Evolutionary conservation across 1,284 basidiomycete species (phyloP).

Genomic region (Leccinum ponderosum): DNA sequence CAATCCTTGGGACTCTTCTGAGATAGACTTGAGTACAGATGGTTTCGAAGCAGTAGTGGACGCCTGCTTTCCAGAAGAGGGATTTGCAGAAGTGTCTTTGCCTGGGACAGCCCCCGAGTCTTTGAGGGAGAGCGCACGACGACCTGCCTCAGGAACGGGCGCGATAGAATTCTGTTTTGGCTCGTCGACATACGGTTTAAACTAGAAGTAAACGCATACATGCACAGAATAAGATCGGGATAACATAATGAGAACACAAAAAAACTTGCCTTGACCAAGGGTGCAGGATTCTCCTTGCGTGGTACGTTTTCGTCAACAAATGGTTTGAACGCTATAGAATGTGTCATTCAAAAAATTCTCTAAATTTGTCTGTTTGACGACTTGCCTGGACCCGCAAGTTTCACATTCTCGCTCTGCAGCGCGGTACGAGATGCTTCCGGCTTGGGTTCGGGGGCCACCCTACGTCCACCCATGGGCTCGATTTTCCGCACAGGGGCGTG

Average conservation of each 20-base stretch:
- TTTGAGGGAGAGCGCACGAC: slow-evolving; percentile 41
- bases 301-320: slow-evolving; percentile 61
- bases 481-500: slow-evolving; percentile 68
- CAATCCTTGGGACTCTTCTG: slow-evolving; percentile 34
- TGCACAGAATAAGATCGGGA: not conserved
- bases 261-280: slow-evolving; percentile 47
- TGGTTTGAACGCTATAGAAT: slow-evolving; percentile 48
- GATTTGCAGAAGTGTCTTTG: slow-evolving; percentile 30
- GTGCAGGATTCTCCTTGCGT: slow-evolving; percentile 47
- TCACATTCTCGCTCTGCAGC: slow-evolving; percentile 38
- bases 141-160: slow-evolving; percentile 33
- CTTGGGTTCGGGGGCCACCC: slow-evolving; percentile 14
- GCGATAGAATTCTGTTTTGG: slow-evolving; percentile 23
- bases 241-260: not conserved
- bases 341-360: not conserved
- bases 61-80: slow-evolving; percentile 17
- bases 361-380: slow-evolving; percentile 14
- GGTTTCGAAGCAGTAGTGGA: slow-evolving; percentile 20
- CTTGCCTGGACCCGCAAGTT: slow-evolving; percentile 43
- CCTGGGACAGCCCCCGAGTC: slow-evolving; percentile 22
- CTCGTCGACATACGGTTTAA: slow-evolving; percentile 51
- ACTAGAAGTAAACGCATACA: slow-evolving; percentile 31
- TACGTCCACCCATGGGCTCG: slow-evolving; percentile 43
- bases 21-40: slow-evolving; percentile 33
- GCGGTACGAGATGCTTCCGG: slow-evolving; percentile 37